phyloP scores from a whole-genome alignment of 108 stramenopile genomes.

The Nannochloropsis gaditana region DNA sequence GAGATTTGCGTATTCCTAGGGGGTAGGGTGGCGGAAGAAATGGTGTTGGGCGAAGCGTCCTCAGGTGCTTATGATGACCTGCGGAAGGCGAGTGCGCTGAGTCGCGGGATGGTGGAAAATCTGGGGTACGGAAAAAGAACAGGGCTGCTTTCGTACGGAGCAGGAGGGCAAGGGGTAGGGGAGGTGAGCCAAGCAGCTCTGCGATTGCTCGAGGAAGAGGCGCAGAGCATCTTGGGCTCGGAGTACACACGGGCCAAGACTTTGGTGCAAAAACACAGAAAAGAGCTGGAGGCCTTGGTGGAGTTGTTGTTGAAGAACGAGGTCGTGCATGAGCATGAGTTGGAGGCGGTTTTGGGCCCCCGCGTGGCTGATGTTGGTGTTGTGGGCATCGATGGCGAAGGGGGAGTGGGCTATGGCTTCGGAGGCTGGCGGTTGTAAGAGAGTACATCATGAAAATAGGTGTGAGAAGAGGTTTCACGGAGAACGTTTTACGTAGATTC shows the following conservation, averaged over 20 bases:
- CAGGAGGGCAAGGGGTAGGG: not conserved
- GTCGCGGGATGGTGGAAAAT: constrained; percentile 29
- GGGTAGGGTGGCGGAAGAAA: constrained; percentile 34
- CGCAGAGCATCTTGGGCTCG: constrained; percentile 11
- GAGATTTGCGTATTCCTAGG: constrained; percentile 19
- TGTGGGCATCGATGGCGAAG: not conserved
- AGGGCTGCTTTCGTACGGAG: not conserved
- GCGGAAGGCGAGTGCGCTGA: constrained; percentile 25
- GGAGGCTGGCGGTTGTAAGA: not conserved
- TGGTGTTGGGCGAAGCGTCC: constrained; percentile 25
- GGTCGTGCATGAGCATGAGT: not conserved
- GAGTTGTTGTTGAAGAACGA: constrained; percentile 18
- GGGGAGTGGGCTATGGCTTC: not conserved
- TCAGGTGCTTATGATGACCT: constrained; percentile 32
- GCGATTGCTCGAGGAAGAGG: not conserved
- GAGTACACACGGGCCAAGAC: constrained; percentile 15
- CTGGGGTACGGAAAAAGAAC: not conserved
- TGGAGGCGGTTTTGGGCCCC: not conserved
- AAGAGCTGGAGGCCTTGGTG: constrained; percentile 12
- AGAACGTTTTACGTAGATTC: too few species aligned
- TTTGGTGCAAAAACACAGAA: not conserved
- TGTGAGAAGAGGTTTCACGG: too few species aligned
- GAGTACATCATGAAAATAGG: not conserved
- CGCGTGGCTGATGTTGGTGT: not conserved
- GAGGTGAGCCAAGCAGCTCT: constrained; percentile 16